These are phyloP conservation scores for Aurantiochytrium sp. DNA, from an alignment of 108 stramenopile genomes.

Conservation along the genomic window DNA sequence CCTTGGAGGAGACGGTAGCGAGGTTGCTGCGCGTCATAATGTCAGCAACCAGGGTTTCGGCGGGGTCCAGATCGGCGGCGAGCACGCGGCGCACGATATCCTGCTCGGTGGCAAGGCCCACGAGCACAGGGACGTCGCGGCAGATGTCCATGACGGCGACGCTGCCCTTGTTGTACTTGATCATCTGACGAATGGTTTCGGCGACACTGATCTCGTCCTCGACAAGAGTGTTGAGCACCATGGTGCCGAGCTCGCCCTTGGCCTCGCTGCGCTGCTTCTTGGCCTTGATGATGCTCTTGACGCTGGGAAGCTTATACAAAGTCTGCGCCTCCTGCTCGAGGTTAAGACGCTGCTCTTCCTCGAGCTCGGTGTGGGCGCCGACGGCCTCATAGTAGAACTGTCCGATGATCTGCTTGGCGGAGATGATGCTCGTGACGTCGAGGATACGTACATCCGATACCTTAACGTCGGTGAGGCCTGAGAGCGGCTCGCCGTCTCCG, in stretches of 20 bases:
- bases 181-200: background rate
- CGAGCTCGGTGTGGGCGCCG: background rate
- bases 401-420: conserved; percentile 22
- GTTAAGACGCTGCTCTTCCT: background rate
- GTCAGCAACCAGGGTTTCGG: background rate
- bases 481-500: background rate
- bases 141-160: conserved; percentile 18
- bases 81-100: conserved; percentile 23
- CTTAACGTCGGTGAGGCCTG: background rate
- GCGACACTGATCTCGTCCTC: conserved; percentile 4
- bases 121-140: conserved; percentile 9
- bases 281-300: conserved; percentile 7
- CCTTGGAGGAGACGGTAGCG: conserved; percentile 14
- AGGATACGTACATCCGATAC: background rate
- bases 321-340: background rate
- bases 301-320: conserved; percentile 11
- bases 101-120: conserved; percentile 28
- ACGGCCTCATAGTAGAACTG: conserved; percentile 10
- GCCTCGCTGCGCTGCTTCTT: background rate
- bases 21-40: conserved; percentile 3
- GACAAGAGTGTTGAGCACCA: conserved; percentile 19
- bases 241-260: conserved; percentile 10
- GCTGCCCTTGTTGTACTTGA: conserved; percentile 5
- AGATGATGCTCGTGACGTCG: conserved; percentile 7
- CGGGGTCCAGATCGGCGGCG: background rate